A percentile compares a stretch with the other conserved stretches of the same genome.
phyloP scores from a whole-genome alignment of 1,139 yeast species.

The Pichia cactophila region DNA sequence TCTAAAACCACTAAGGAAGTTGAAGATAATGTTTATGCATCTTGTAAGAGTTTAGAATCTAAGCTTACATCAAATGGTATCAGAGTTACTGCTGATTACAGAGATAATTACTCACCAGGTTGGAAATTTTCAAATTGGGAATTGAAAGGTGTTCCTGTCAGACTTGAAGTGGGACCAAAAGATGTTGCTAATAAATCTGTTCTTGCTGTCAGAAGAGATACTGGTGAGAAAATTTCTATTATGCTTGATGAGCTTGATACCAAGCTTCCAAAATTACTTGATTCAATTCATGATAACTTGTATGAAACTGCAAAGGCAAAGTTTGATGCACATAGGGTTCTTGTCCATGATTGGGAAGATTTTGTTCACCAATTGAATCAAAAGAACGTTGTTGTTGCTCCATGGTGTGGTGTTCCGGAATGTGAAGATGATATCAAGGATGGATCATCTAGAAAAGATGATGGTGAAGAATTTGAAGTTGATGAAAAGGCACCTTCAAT shows the following conservation, averaged over 20 bases:
- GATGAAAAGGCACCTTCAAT: conserved; percentile 97
- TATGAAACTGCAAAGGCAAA: conserved; percentile 72
- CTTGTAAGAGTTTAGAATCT: conserved; percentile 61
- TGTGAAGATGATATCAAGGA: conserved; percentile 98
- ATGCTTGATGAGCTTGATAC: conserved; percentile 57
- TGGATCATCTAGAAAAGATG: conserved; percentile 71
- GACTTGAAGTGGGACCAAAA: conserved; percentile 94
- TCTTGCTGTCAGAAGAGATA: conserved; percentile 89
- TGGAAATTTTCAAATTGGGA: conserved; percentile 99
- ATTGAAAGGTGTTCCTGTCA: conserved; percentile 89
- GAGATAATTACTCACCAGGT: conserved; percentile 94
- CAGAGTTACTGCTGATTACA: conserved; percentile 77
- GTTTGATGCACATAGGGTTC: conserved; percentile 75
- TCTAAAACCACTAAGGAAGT: conserved; percentile 75
- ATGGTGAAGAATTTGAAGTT: conserved; percentile 74
- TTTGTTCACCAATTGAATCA: conserved; percentile 89
- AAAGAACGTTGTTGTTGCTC: conserved; percentile 84
- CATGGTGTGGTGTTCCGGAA: conserved; percentile 94
- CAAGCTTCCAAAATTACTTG: conserved; percentile 70
- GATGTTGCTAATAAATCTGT: conserved; percentile 77
- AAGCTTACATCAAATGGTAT: conserved; percentile 51
- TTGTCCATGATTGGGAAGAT: conserved; percentile 81
- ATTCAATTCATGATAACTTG: conserved; percentile 69
- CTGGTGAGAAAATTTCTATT: conserved; percentile 64
- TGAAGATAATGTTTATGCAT: conserved; percentile 58